Evolutionary conservation across 169 alveolate species (phyloP), one percentile per base, ranked within the genome.

Genomic region (Theileria orientalis): DNA sequence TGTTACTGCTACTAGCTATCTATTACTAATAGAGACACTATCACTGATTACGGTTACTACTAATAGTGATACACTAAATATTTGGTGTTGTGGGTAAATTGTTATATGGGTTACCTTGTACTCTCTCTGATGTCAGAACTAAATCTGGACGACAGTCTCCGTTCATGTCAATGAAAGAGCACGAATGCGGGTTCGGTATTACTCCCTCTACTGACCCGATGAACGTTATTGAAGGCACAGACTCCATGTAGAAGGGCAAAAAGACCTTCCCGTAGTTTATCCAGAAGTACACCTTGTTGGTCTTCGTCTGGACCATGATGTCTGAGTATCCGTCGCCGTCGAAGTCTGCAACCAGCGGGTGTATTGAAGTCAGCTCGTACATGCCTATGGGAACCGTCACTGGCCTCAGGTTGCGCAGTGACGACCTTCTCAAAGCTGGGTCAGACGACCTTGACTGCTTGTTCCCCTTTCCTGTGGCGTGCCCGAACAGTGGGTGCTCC

Each of bases 71-170:
- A n/a, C n/a, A n/a, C n/a, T n/a, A n/a, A n/a, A n/a, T n/a, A n/a
- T n/a, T n/a, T n/a, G n/a, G n/a, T n/a, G n/a, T n/a, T n/a, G n/a
- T n/a, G n/a, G n/a, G n/a, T n/a, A n/a, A n/a, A n/a, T n/a, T n/a
- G n/a, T n/a, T n/a, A n/a, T n/a, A n/a, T n/a, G n/a, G n/a, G n/a
- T n/a, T n/a, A n/a, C n/a, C n/a, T n/a, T n/a, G n/a, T n/a, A n/a
- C n/a, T n/a, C n/a, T 46, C 46, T 83, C 67, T 11, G 90, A 83
- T 33, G 85, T 85, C 41, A 92, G 90, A 1, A 92, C 93, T 52
- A 92, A 73, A 70, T 92, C 95, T 1, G 95, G 74, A 60, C 94
- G 91, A 63, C 95, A 90, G 68, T 92, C 95, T 8, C 95, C 95
- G 61, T 92, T 85, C 69, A 92, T 83, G 74, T 92, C 95, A 46